Base-by-base conservation (phyloP, 2,329 filamentous ascomycete genomes). In the Claviceps purpurea region DNA sequence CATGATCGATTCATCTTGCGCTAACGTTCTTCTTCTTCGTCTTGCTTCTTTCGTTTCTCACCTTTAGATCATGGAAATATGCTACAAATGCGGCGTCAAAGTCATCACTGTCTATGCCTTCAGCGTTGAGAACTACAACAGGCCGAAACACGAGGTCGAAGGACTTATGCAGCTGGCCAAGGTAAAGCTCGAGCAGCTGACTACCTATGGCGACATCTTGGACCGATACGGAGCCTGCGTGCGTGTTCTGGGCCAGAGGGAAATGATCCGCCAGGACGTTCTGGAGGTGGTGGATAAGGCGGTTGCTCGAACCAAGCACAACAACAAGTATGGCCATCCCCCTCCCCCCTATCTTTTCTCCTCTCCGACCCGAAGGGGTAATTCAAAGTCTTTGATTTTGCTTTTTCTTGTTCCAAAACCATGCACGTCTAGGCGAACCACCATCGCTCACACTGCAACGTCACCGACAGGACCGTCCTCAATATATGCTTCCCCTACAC, bases 401-500 rank as follows among this genome's bases (percentile, higher is more conserved):
- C 6, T 44, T 14, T 13, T 20, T 44, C 22, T 24, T 16, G 1
- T 26, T 26, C 26, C 26, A 30, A 30, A 30, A 30, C 10, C 26
- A 30, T 30, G 10, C 26, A 3, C 3, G 26, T 30, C 26, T 30
- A 10, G 26, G 8, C 26, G 20, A 7, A 44, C 18, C 20, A 39
- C 20, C 6, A 24, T 30, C n/a, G 24, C 47, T 48, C 14, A 52
- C 50, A 4, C 18, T n/a, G 18, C 55, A 62, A 51, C 11, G 18
- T 18, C 2, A 11, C 10, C 22, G 18, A 5, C 26, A 81, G 78
- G 52, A 71, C 74, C 26, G 69, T 78, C 34, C 73, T 98, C 50
- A 98, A 98, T 65, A 89, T 98, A 56, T 98, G 93, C 73, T 97
- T 97, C 62, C 93, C 93, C 0, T 98, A 98, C 64, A 97, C 93